Evolutionary conservation across 2,329 filamentous ascomycete genomes (phyloP).

Genomic region (Xylariaceae sp.): DNA sequence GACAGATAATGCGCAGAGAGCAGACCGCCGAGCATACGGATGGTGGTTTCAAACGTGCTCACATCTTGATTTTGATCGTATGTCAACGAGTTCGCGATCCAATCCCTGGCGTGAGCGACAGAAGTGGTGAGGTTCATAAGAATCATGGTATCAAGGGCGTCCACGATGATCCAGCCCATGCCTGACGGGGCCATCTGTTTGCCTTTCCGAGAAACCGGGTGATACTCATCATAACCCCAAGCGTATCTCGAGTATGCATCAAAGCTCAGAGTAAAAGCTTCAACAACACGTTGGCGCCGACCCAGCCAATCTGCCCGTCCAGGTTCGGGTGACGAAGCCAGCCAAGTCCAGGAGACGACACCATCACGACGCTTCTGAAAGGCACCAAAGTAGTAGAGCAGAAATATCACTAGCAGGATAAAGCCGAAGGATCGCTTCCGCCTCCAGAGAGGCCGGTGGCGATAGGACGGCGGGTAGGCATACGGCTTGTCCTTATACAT

Average conservation of each 20-base stretch:
- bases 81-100: slow-evolving; percentile 74
- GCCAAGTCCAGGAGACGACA: slow-evolving; percentile 51
- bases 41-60: slow-evolving; percentile 96
- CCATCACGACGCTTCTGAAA: slow-evolving; percentile 42
- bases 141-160: slow-evolving; percentile 93
- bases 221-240: slow-evolving; percentile 90
- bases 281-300: slow-evolving; percentile 75
- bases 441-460: slow-evolving; percentile 56
- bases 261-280: slow-evolving; percentile 90
- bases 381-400: slow-evolving; percentile 68
- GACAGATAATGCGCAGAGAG: slow-evolving; percentile 95
- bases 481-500: slow-evolving; percentile 99
- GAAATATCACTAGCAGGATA: slow-evolving; percentile 49
- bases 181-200: slow-evolving; percentile 82
- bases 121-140: slow-evolving; percentile 94
- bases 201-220: slow-evolving; percentile 74
- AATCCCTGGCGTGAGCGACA: slow-evolving; percentile 78
- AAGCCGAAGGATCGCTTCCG: slow-evolving; percentile 58
- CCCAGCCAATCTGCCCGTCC: slow-evolving; percentile 65
- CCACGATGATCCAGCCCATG: slow-evolving; percentile 97
- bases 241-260: slow-evolving; percentile 87
- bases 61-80: slow-evolving; percentile 95
- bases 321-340: slow-evolving; percentile 45
- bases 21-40: slow-evolving; percentile 91
- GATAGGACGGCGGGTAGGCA: slow-evolving; percentile 58